Conservation (phyloP, 2,329 filamentous ascomycete species). For the Paraconiothyrium sp. region DNA sequence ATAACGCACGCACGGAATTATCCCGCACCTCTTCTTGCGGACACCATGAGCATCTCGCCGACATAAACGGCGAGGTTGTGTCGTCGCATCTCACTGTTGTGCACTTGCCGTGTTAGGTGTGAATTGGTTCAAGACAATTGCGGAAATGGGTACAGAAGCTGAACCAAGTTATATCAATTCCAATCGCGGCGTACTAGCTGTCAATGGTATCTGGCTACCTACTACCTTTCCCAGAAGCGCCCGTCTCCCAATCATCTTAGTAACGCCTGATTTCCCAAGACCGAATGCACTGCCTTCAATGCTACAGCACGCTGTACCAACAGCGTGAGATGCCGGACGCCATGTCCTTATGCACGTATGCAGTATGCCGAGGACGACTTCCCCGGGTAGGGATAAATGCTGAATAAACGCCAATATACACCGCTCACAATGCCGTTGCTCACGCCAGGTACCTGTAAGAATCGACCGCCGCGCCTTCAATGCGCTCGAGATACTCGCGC, state of each 20-base stretch:
- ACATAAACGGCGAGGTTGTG: too few relatives aligned
- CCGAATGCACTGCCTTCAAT: background rate
- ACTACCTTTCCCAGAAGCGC: background rate
- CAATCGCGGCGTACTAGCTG: background rate
- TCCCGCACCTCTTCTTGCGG: too few relatives aligned
- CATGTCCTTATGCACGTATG: background rate
- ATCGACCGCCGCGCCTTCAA: constrained; percentile 70
- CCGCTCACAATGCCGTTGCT: constrained; percentile 18
- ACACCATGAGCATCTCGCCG: too few relatives aligned
- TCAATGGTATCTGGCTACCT: constrained; percentile 2
- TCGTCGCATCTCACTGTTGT: too few relatives aligned
- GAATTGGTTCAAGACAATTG: too few relatives aligned
- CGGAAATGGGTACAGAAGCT: background rate
- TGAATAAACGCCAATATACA: background rate
- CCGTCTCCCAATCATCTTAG: background rate
- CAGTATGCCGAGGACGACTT: background rate
- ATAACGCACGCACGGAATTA: too few relatives aligned
- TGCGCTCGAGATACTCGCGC: constrained; percentile 79
- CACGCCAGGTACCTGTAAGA: constrained; percentile 78
- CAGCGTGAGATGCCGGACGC: background rate
- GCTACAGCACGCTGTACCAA: background rate
- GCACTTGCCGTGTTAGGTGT: too few relatives aligned
- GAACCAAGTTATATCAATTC: background rate
- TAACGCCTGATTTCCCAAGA: background rate
- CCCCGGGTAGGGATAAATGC: background rate